Conservation (phyloP, 1,284 basidiomycete genomes). For the Ustilago loliicola region DNA sequence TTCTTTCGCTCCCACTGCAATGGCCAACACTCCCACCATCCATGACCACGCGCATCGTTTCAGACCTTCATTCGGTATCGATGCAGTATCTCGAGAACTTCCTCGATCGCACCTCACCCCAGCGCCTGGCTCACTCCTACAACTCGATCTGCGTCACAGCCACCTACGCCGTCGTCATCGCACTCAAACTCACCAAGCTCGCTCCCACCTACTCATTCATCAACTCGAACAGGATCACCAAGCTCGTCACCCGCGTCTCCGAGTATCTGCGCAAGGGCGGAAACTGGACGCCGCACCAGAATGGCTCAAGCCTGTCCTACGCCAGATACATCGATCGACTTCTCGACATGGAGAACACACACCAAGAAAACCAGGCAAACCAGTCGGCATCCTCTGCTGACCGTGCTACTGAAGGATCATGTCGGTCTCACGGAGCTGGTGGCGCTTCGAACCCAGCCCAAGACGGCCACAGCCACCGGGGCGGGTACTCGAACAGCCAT, state of each 20-base stretch:
- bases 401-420: background rate
- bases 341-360: conserved; percentile 28
- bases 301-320: conserved; percentile 43
- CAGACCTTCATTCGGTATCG: conserved; percentile 37
- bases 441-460: background rate
- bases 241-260: conserved; percentile 32
- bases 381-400: conserved; percentile 9
- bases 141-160: conserved; percentile 52
- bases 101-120: conserved; percentile 38
- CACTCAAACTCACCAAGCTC: conserved; percentile 45
- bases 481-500: conserved; percentile 8
- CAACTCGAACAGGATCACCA: conserved; percentile 29
- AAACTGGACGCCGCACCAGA: conserved; percentile 43
- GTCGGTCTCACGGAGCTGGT: background rate
- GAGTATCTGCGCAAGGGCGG: conserved; percentile 37
- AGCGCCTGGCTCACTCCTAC: conserved; percentile 44
- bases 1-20: conserved; percentile 41
- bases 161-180: conserved; percentile 42
- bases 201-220: conserved; percentile 40
- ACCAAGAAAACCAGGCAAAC: background rate
- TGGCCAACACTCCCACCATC: conserved; percentile 29
- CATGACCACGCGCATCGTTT: conserved; percentile 41
- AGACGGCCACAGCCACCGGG: background rate
- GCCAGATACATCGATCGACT: conserved; percentile 45
- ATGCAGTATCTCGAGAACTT: conserved; percentile 47